Evolutionary conservation across 2,329 filamentous ascomycete species (phyloP), one percentile per base, ranked within the genome.

Genomic region (Arthrinium phaeospermum): DNA sequence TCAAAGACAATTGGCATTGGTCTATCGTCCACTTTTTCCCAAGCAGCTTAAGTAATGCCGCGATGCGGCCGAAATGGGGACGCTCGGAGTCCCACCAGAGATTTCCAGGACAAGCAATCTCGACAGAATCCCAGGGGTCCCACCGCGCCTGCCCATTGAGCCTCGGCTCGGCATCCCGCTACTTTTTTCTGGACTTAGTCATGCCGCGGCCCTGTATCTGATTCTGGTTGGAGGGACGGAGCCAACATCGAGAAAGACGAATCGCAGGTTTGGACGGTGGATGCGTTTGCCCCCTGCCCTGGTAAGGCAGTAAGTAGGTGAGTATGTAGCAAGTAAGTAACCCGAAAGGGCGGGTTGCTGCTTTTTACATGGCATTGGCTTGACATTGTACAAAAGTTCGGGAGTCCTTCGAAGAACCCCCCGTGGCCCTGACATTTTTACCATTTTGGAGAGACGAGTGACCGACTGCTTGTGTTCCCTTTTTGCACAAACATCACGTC

Each of bases 31-130:
- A 41, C 57, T 41, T 37, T 64, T 41, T 64, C 34, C 57, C 57
- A 64, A 13, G 57, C 30, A 64, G 57, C 57, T 41, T 41, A 64
- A 69, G 67, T 69, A 69, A 69, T 69, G 67, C 67, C 67, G 67
- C 67, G 45, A 69, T 69, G 27, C 22, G 16, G 45, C 67, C 67
- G 67, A 69, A 37, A 49, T 49, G 67, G 67, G n/a, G 45, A 27
- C 13, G 27, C 27, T 6, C 34, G 67, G 19, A 49, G 45, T n/a
- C 34, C 67, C 47, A 37, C 67, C 24, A 16, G 67, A 49, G 22
- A 46, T 68, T 68, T 68, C 16, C 24, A 69, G 27, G 16, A 49
- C 30, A 41, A 41, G 37, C 67, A 49, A 69, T 49, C 67, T 69
- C 30, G 45, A 10, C 45, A 30, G 27, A 2, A 30, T 30, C 27